These are phyloP conservation scores for Dryas octopetala DNA, from an alignment of 306 rosid species.

Conservation along the genomic window DNA sequence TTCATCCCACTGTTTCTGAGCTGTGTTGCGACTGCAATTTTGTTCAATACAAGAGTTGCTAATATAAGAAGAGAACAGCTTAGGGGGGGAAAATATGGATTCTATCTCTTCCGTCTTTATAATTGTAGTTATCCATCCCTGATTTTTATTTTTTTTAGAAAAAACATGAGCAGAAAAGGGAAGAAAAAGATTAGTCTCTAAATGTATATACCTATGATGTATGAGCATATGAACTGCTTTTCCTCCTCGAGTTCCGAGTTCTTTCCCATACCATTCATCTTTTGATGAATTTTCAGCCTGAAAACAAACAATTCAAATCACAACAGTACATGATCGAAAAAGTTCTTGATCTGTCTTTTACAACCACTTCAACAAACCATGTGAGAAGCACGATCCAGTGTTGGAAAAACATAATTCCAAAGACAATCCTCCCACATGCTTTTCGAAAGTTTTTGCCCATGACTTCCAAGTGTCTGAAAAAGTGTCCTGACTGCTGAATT, in stretches of 20 bases:
- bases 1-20: slow-evolving; percentile 99
- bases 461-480: slow-evolving; percentile 88
- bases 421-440: slow-evolving; percentile 96
- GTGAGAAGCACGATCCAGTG: slow-evolving; percentile 84
- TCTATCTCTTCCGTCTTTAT: neutral
- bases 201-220: slow-evolving; percentile 80
- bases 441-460: slow-evolving; percentile 88
- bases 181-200: slow-evolving; percentile 13
- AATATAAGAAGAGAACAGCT: slow-evolving; percentile 11
- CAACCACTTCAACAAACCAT: slow-evolving; percentile 63
- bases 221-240: slow-evolving; percentile 98
- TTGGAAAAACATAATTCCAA: slow-evolving; percentile 93
- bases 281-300: slow-evolving; percentile 96
- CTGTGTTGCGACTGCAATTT: slow-evolving; percentile 90
- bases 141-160: neutral
- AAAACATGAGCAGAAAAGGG: neutral
- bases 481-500: slow-evolving; percentile 95
- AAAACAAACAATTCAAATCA: slow-evolving; percentile 28
- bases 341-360: slow-evolving; percentile 21
- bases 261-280: slow-evolving; percentile 98
- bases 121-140: neutral
- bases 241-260: slow-evolving; percentile 97
- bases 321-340: slow-evolving; percentile 21
- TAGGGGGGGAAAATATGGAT: neutral
- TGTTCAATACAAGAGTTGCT: slow-evolving; percentile 26